Evolutionary conservation across 352 stramenopile species (phyloP), one percentile per base, ranked within the genome.

Genomic region (Phytophthora sansomeana): DNA sequence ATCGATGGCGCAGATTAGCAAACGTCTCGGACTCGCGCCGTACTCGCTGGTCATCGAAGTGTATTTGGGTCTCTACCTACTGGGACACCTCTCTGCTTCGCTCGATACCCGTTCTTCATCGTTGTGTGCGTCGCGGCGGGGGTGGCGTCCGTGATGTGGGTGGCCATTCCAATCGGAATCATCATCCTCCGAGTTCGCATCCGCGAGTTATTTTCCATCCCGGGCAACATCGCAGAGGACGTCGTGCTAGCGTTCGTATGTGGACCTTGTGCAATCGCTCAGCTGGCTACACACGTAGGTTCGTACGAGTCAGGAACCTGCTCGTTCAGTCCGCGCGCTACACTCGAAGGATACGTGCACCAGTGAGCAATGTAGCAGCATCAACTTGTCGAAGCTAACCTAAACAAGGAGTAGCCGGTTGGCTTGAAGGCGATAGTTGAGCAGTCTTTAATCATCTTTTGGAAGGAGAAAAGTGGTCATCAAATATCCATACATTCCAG

Each of bases 251-350:
- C 70, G 16, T 74, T 78, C 35, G 30, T 73, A 13, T 82, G 74
- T n/a, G 69, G 70, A 38, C 81, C 69, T n/a, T 86, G 73, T 52
- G 46, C 71, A 11, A 72, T 85, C 39, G 70, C 70, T 33, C 78
- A 83, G 52, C 75, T 85, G 60, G 71, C 69, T 13, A 80, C 63
- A 4, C 75, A 84, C 39, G 60, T 81, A 33, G 59, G 56, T 36
- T 65, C 67, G 16, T 83, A 81, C 49, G 47, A 68, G 14, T 57
- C 63, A 5, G 60, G 63, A n/a, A 56, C 42, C 26, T 85, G 74
- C 57, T 44, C 52, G 28, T 72, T 83, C 26, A 13, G 47, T 51
- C 28, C 69, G 48, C 59, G 68, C 16, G 69, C 71, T 16, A 70
- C 61, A 35, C 56, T 80, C 19, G 28, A 51, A 53, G 29, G 38